Conservation (phyloP, 768 basidiomycete genomes). For the Russula emetica region DNA sequence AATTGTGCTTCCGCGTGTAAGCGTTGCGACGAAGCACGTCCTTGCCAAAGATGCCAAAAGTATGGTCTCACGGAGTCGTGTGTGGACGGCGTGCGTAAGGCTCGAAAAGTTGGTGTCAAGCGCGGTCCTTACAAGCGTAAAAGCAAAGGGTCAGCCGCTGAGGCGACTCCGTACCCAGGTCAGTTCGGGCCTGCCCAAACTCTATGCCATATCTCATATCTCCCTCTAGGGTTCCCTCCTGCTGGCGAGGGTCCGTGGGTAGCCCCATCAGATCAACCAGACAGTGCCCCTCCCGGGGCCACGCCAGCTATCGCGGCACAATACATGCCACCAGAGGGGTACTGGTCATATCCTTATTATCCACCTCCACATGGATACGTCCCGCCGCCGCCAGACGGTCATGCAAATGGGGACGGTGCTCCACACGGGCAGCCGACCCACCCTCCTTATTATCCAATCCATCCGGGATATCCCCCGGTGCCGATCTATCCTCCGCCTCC, state of each 20-base stretch:
- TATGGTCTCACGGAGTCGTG: conserved; percentile 57
- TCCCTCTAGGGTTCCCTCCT: conserved; percentile 24
- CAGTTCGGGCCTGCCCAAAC: conserved; percentile 2
- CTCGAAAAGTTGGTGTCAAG: conserved; percentile 58
- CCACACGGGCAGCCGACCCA: conserved; percentile 35
- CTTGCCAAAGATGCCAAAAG: conserved; percentile 60
- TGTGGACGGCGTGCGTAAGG: conserved; percentile 57
- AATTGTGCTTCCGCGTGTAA: conserved; percentile 57
- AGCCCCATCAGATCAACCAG: conserved; percentile 26
- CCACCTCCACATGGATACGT: conserved; percentile 42
- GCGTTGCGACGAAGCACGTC: conserved; percentile 54
- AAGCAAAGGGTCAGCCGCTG: conserved; percentile 34
- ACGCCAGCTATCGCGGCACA: conserved; percentile 33
- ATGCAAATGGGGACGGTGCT: conserved; percentile 32
- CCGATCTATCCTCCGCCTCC: conserved; percentile 34
- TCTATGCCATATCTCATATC: conserved; percentile 6
- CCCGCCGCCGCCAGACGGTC: conserved; percentile 37
- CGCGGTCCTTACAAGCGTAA: conserved; percentile 57
- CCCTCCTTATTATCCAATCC: conserved; percentile 40
- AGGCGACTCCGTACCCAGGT: conserved; percentile 30
- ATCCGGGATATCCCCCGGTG: conserved; percentile 36
- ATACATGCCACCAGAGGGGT: conserved; percentile 40
- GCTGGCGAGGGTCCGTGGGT: conserved; percentile 37
- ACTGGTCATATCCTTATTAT: conserved; percentile 44
- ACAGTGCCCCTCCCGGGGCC: conserved; percentile 28